phyloP scores from a whole-genome alignment of 805 yeast species.

The Pichia exigua region DNA sequence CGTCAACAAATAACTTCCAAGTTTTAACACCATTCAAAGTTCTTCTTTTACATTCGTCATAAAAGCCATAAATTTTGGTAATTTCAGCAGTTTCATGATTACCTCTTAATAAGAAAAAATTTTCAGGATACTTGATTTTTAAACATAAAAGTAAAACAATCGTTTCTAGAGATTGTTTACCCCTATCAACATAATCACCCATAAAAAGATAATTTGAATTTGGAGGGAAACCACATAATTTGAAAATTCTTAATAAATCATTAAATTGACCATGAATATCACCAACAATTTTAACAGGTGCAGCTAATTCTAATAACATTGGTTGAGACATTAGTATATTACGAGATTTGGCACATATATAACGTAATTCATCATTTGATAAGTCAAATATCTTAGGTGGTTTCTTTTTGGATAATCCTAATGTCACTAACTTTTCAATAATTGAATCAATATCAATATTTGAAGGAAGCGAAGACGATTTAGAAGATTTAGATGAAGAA shows the following conservation, averaged over 20 bases:
- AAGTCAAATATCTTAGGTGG: conserved; percentile 42
- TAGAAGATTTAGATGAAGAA: not conserved
- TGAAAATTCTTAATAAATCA: conserved; percentile 47
- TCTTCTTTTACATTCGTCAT: conserved; percentile 53
- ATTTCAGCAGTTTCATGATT: conserved; percentile 54
- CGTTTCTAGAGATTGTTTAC: conserved; percentile 50
- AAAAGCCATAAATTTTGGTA: conserved; percentile 53
- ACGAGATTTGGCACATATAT: conserved; percentile 50
- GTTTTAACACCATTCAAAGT: conserved; percentile 30
- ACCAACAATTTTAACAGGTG: conserved; percentile 79
- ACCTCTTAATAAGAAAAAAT: conserved; percentile 52
- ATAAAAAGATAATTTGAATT: conserved; percentile 45
- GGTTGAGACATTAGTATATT: conserved; percentile 60
- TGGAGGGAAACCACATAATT: conserved; percentile 55
- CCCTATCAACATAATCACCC: conserved; percentile 57
- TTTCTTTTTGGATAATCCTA: conserved; percentile 37
- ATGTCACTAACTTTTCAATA: conserved; percentile 50
- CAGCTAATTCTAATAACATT: conserved; percentile 52
- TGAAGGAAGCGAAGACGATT: not conserved
- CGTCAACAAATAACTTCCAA: conserved; percentile 49
- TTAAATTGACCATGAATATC: conserved; percentile 69
- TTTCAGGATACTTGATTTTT: conserved; percentile 53
- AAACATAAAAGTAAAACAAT: conserved; percentile 43
- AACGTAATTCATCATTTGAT: conserved; percentile 45
- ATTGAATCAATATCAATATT: conserved; percentile 50